phyloP scores from a whole-genome alignment of 2,329 filamentous ascomycete species.

The Westerdykella sp. region DNA sequence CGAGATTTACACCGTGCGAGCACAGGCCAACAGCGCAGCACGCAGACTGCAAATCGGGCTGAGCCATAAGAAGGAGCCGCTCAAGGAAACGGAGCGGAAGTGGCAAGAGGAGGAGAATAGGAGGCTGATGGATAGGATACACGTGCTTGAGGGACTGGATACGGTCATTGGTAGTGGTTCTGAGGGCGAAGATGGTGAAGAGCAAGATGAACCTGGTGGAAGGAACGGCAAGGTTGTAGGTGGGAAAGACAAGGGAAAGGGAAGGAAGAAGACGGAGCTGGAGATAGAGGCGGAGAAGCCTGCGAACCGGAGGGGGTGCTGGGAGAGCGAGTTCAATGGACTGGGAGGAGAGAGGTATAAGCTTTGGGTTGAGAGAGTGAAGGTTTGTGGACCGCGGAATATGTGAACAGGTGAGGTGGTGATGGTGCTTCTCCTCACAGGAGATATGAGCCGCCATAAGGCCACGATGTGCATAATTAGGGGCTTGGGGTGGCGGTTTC shows the following conservation, averaged over 20 bases:
- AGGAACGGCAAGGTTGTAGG: conserved; percentile 11
- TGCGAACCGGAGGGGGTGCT: conserved; percentile 7
- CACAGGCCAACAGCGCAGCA: conserved; percentile 23
- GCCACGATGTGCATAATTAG: too few relatives aligned
- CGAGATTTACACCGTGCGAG: conserved; percentile 19
- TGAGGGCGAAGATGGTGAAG: conserved; percentile 1
- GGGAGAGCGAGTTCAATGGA: conserved; percentile 20
- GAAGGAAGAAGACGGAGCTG: conserved; percentile 15
- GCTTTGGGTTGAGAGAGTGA: conserved; percentile 16
- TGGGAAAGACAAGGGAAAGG: conserved; percentile 14
- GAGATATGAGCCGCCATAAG: too few relatives aligned
- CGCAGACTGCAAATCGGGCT: conserved; percentile 20
- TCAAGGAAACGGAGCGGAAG: conserved; percentile 1
- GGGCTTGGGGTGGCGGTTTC: neutral
- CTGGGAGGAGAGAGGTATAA: conserved; percentile 15
- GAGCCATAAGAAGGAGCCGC: conserved; percentile 13
- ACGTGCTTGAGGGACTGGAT: conserved; percentile 4
- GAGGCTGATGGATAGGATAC: conserved; percentile 11
- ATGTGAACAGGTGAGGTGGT: conserved; percentile 7
- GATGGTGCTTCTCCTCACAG: too few relatives aligned
- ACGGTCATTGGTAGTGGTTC: neutral
- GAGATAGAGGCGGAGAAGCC: conserved; percentile 25
- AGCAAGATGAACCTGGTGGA: conserved; percentile 15
- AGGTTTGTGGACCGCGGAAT: conserved; percentile 25
- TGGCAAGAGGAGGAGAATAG: conserved; percentile 14